A percentile compares a stretch with the other conserved stretches of the same genome.
These are phyloP conservation scores for Vitis rupestris DNA, from an alignment of 164 flowering plant genomes.

Conservation along the genomic window DNA sequence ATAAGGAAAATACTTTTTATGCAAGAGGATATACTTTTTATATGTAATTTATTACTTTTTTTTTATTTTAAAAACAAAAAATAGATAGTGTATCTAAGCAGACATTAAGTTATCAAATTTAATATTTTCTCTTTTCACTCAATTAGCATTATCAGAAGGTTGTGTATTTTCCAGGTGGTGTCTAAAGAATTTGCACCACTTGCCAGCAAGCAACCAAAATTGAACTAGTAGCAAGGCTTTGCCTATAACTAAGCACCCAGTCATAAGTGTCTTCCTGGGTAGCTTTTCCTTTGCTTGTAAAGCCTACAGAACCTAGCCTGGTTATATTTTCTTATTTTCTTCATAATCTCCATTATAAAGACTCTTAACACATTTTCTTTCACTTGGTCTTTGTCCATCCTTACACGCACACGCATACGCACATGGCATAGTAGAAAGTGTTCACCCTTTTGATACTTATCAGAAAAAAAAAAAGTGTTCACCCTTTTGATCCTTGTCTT, in stretches of 20 bases:
- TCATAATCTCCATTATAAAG: background rate
- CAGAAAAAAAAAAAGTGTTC: too few relatives aligned
- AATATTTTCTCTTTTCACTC: background rate
- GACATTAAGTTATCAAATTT: too few relatives aligned
- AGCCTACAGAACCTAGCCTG: slow-evolving; percentile 16
- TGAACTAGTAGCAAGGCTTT: slow-evolving; percentile 24
- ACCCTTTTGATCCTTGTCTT: background rate
- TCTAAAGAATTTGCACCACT: slow-evolving; percentile 51
- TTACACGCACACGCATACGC: background rate
- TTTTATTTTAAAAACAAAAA: too few relatives aligned
- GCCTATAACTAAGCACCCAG: background rate
- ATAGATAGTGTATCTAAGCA: too few relatives aligned
- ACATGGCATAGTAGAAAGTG: too few relatives aligned
- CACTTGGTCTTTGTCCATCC: background rate
- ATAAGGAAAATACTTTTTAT: too few relatives aligned
- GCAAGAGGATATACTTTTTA: too few relatives aligned
- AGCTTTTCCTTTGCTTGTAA: slow-evolving; percentile 3
- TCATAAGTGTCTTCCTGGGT: slow-evolving; percentile 19
- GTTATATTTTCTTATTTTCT: slow-evolving; percentile 19
- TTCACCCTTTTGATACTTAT: background rate
- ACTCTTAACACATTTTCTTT: background rate
- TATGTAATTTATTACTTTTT: too few relatives aligned
- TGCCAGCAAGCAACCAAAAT: slow-evolving; percentile 91
- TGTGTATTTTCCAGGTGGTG: slow-evolving; percentile 77
- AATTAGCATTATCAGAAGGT: slow-evolving; percentile 29